Evolutionary conservation across 2,329 filamentous ascomycete genomes (phyloP), one percentile per base, ranked within the genome.

Genomic region (Calonectria pseudoturangicola): DNA sequence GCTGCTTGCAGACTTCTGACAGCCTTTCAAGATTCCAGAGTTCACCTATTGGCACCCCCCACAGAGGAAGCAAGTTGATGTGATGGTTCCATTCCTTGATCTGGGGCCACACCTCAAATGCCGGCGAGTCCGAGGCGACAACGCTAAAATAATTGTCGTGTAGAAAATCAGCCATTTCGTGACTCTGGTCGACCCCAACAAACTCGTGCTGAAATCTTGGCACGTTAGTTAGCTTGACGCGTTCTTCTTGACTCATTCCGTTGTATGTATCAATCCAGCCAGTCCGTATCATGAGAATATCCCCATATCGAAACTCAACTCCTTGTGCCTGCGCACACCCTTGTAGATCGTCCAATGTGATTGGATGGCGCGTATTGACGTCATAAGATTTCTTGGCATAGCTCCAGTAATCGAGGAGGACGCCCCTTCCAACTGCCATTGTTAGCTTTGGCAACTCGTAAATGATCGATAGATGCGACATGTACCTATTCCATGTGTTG

Each of bases 11-110:
- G 2, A 33, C 41, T 13, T 60, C 43, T 2, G 65, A 43, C 7
- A 67, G 50, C 25, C 13, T 30, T 28, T 67, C 65, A 2, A 67
- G 36, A 13, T 67, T 50, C 65, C 65, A 67, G 4, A 67, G 12
- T 50, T 67, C 65, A 12, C 65, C 65, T 4, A 67, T 67, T 6
- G 65, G 65, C 18, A 67, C n/a, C 3, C 65, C 65, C 65, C 65
- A 67, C 15, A 67, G 25, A 9, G 65, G 65, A 16, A 67, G 39
- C 7, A 67, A 30, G 18, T 67, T 67, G 16, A 47, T 67, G 16
- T 67, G 65, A n/a, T 67, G 65, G 27, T 67, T 67, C 65, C 65
- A 67, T 30, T 67, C 65, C 18, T 67, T 67, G 7, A 67, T 67
- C 30, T 67, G 65, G 2, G 65, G 65, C 65, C 65, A 67, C 7